Conservation (phyloP, 148 eudicot species). For the Chenopodium formosanum region DNA sequence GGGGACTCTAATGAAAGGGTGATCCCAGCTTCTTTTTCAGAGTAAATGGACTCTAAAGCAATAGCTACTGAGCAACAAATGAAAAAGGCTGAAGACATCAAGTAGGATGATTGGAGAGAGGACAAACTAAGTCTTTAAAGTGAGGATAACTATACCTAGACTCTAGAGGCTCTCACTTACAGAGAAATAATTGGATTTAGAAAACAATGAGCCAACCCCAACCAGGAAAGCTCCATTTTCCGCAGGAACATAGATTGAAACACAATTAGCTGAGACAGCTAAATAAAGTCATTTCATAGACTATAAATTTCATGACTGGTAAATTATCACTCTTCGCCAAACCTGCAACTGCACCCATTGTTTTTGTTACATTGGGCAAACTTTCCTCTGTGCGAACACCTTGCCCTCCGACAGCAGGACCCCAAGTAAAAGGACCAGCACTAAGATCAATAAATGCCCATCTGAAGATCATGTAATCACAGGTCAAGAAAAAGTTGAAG, state of each 20-base stretch:
- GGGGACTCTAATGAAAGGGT: neutral
- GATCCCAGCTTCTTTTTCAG: neutral
- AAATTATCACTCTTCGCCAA: neutral
- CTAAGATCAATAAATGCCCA: conserved; percentile 93
- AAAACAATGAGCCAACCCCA: neutral
- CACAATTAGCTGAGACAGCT: neutral
- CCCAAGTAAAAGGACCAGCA: conserved; percentile 99
- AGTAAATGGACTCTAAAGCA: neutral
- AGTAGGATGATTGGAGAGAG: neutral
- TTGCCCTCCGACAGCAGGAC: conserved; percentile 97
- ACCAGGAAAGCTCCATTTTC: neutral
- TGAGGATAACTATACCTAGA: no score
- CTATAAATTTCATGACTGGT: neutral
- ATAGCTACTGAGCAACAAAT: neutral
- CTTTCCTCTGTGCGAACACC: conserved; percentile 97
- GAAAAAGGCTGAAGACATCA: neutral
- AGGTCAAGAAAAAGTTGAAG: conserved; percentile 12
- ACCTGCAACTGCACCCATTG: conserved; percentile 94
- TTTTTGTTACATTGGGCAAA: conserved; percentile 82
- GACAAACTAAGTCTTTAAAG: neutral
- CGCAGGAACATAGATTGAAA: neutral
- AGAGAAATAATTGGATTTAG: no score
- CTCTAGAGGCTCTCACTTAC: no score
- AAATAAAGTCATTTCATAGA: neutral
- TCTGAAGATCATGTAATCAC: conserved; percentile 40